Evolutionary conservation across 768 basidiomycete genomes (phyloP), one percentile per base, ranked within the genome.

Genomic region (Russula sp.): DNA sequence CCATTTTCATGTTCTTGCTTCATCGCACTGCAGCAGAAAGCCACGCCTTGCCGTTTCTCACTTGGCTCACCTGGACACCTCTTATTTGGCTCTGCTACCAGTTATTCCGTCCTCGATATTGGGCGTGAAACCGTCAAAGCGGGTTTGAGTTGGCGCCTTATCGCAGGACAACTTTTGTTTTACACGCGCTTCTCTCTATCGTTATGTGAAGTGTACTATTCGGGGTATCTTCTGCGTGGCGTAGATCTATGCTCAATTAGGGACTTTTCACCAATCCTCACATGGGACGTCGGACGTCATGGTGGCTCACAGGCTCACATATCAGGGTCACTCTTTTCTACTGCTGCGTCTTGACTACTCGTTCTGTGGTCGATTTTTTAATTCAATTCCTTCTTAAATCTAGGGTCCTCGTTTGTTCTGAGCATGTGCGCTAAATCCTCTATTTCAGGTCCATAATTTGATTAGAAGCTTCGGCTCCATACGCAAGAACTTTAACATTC

Each of bases 381-480:
- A 18, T 44, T 46, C 22, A 14, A 52, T n/a, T 8, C 18, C 14
- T 24, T 34, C 30, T 53, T 16, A 40, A 59, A 36, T 34, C 24
- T n/a, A 16, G 10, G 22, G 22, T n/a, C 26, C 53, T 50, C 38
- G 26, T 42, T 49, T 53, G 30, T 44, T 42, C 14, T 32, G 32
- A 30, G 28, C 16, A 54, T 18, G 18, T n/a, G 24, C 42, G 9
- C 67, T 66, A 26, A 65, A 54, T 20, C 5, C 11, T 16, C 22
- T 20, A 18, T 26, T 38, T 10, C 44, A 69, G 68, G 62, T 62
- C 7, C 68, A 69, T 51, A 71, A 67, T 51, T 66, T 92, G 67
- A 82, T 86, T 64, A 85, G 86, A 72, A 88, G 87, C 51, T 77
- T 92, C 44, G 78, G 75, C 30, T 79, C 81, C 57, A 80, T 92